phyloP scores from a whole-genome alignment of 352 stramenopile species.

The Aphanomyces stellatus region DNA sequence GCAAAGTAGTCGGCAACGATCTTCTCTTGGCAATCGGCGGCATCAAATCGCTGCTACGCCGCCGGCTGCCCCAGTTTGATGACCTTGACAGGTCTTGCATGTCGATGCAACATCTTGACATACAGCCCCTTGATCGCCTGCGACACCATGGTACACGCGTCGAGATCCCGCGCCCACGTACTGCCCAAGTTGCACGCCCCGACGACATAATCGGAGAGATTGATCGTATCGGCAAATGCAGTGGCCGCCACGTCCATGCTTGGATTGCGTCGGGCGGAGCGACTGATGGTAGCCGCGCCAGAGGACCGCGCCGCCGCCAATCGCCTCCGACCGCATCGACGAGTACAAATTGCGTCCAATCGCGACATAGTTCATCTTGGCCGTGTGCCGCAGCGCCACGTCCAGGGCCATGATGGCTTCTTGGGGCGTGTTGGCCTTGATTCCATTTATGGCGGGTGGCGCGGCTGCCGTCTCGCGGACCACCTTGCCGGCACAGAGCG shows the following conservation, averaged over 20 bases:
- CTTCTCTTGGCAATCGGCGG: no score
- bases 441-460: slow-evolving; percentile 32
- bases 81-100: no score
- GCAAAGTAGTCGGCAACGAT: neutral
- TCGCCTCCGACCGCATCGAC: slow-evolving; percentile 24
- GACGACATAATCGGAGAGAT: slow-evolving; percentile 37
- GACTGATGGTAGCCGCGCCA: slow-evolving; percentile 74
- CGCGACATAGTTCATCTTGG: slow-evolving; percentile 35
- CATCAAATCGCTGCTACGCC: no score
- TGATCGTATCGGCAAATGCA: slow-evolving; percentile 54
- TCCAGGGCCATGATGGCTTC: slow-evolving; percentile 63
- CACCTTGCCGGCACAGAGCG: no score
- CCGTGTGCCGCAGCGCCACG: slow-evolving; percentile 48
- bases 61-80: no score
- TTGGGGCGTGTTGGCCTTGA: slow-evolving; percentile 70
- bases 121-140: no score
- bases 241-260: slow-evolving; percentile 65
- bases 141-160: no score
- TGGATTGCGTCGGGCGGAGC: slow-evolving; percentile 53
- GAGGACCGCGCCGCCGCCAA: slow-evolving; percentile 50
- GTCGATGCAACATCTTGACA: no score
- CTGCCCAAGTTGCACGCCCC: no score
- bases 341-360: slow-evolving; percentile 53
- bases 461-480: slow-evolving; percentile 54
- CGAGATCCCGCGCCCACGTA: no score